These are phyloP conservation scores for Priceomyces melissophilus DNA, from an alignment of 805 yeast genomes.

Conservation along the genomic window DNA sequence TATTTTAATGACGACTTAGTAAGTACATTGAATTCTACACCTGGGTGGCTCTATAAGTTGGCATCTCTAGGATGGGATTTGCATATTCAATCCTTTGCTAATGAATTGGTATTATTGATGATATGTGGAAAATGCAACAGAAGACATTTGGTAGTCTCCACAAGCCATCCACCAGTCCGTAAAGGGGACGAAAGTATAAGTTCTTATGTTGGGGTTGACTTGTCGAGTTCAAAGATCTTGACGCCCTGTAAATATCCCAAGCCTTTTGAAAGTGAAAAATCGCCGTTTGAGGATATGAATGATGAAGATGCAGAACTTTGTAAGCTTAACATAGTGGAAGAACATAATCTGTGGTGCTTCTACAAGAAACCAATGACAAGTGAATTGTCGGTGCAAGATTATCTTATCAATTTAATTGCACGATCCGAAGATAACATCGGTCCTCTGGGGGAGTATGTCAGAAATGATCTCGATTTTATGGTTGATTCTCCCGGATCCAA, in stretches of 20 bases:
- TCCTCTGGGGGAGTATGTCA: conserved; percentile 20
- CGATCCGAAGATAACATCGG: conserved; percentile 22
- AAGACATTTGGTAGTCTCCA: conserved; percentile 25
- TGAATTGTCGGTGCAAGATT: conserved; percentile 12
- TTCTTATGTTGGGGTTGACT: conserved; percentile 10
- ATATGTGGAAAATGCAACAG: conserved; percentile 37
- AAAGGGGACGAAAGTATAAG: conserved; percentile 1
- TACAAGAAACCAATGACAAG: conserved; percentile 13
- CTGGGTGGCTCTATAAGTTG: conserved; percentile 32
- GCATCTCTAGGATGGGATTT: conserved; percentile 38
- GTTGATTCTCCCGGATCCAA: conserved; percentile 9
- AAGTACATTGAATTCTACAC: conserved; percentile 19
- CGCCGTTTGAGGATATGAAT: conserved; percentile 7
- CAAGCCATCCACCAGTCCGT: conserved; percentile 4
- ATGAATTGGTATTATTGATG: conserved; percentile 25
- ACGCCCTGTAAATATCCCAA: conserved; percentile 30
- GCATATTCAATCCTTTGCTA: conserved; percentile 25
- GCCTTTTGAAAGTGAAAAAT: conserved; percentile 4
- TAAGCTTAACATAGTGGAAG: conserved; percentile 18
- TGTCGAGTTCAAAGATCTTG: conserved; percentile 22
- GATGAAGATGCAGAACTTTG: conserved; percentile 12
- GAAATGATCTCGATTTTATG: conserved; percentile 12
- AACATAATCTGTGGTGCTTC: conserved; percentile 39
- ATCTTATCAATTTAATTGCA: conserved; percentile 21
- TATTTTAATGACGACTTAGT: conserved; percentile 27